Conservation (phyloP, 2,329 filamentous ascomycete genomes). For the Phyllosticta capitalensis region DNA sequence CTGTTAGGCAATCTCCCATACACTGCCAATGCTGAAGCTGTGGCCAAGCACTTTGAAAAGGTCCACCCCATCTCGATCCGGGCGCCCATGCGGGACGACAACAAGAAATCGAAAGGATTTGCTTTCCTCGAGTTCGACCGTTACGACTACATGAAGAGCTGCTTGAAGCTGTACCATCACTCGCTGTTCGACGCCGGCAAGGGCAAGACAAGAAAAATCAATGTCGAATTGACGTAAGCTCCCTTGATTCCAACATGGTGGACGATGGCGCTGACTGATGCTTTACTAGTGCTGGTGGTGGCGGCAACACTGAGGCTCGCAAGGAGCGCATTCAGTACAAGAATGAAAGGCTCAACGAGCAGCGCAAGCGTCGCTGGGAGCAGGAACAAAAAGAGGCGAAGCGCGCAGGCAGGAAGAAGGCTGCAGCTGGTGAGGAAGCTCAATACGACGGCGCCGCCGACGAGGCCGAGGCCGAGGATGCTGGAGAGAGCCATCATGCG, state of each 20-base stretch:
- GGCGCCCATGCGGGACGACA: conserved; percentile 28
- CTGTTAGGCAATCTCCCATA: conserved; percentile 73
- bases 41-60: conserved; percentile 68
- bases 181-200: conserved; percentile 56
- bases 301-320: conserved; percentile 66
- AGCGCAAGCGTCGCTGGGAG: conserved; percentile 46
- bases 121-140: conserved; percentile 72
- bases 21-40: conserved; percentile 60
- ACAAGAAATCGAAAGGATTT: conserved; percentile 29
- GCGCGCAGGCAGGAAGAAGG: conserved; percentile 31
- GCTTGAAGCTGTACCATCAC: conserved; percentile 84
- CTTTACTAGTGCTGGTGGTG: conserved; percentile 62
- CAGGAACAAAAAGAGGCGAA: conserved; percentile 37
- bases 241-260: neutral
- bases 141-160: conserved; percentile 86
- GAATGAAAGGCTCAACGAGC: conserved; percentile 73
- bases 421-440: conserved; percentile 19
- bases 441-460: conserved; percentile 10
- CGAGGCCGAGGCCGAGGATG: conserved; percentile 8
- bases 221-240: conserved; percentile 79
- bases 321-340: conserved; percentile 72
- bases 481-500: conserved; percentile 10
- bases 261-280: conserved; percentile 11
- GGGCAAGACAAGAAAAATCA: conserved; percentile 65
- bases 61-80: conserved; percentile 63